Percentiles rank a stretch among this genome's conserved stretches.
phyloP scores from a whole-genome alignment of 306 rosid genomes.

The Ammopiptanthus mongolicus region DNA sequence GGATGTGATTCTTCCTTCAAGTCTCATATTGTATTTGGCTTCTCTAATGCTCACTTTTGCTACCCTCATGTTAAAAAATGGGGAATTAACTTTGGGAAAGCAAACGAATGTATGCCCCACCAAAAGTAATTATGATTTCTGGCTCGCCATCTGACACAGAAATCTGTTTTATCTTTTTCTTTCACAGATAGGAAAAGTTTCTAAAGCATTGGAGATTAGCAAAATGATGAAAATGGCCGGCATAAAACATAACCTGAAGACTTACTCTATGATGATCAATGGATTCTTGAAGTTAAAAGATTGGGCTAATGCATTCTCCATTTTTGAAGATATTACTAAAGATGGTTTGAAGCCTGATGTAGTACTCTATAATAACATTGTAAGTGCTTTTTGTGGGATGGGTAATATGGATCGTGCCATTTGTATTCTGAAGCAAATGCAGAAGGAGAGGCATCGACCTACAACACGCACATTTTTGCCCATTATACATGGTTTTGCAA shows the following conservation, averaged over 20 bases:
- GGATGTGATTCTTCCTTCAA: neutral
- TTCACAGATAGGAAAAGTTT: conserved; percentile 84
- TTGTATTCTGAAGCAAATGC: conserved; percentile 78
- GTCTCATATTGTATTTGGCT: neutral
- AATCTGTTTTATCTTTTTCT: conserved; percentile 11
- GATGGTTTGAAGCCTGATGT: conserved; percentile 88
- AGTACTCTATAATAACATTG: conserved; percentile 79
- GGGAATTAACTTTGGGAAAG: neutral
- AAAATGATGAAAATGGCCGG: conserved; percentile 65
- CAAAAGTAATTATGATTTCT: neutral
- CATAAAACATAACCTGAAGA: conserved; percentile 89
- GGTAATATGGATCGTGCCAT: conserved; percentile 91
- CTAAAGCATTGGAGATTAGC: conserved; percentile 81
- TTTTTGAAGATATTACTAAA: conserved; percentile 71
- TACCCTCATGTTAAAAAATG: neutral
- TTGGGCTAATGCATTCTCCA: conserved; percentile 92
- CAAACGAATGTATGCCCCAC: neutral
- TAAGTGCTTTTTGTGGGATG: conserved; percentile 91
- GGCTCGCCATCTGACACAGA: neutral
- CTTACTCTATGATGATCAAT: conserved; percentile 92
- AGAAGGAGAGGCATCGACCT: conserved; percentile 70
- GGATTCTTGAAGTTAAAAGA: conserved; percentile 88
- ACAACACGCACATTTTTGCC: conserved; percentile 92
- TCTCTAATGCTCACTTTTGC: neutral
- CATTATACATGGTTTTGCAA: conserved; percentile 86